A percentile compares a stretch with the other conserved stretches of the same genome.
Evolutionary conservation across 768 basidiomycete genomes (phyloP).

Genomic region (Suillus brevipes): DNA sequence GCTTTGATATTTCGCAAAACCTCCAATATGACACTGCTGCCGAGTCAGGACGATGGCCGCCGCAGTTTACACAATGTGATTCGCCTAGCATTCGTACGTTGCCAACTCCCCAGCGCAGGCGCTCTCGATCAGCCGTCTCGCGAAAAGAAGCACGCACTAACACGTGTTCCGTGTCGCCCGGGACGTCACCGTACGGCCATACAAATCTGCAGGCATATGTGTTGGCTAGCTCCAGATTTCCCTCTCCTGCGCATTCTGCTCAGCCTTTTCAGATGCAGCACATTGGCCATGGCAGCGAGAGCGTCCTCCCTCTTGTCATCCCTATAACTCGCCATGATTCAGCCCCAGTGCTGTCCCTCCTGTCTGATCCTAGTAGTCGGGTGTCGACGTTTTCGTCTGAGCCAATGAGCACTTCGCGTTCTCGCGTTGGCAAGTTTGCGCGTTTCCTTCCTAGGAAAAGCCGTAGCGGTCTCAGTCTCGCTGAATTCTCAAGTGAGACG

Average conservation of each 20-base stretch:
- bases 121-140: slow-evolving; percentile 35
- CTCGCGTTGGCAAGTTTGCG: slow-evolving; percentile 24
- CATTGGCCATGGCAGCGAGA: slow-evolving; percentile 28
- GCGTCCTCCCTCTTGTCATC: slow-evolving; percentile 21
- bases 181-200: slow-evolving; percentile 35
- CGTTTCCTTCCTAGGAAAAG: slow-evolving; percentile 34
- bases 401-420: slow-evolving; percentile 1
- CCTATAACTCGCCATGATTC: slow-evolving; percentile 2
- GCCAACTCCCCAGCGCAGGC: slow-evolving; percentile 32
- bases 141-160: slow-evolving; percentile 28
- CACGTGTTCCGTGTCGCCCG: slow-evolving; percentile 23
- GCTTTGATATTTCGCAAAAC: slow-evolving; percentile 20
- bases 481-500: slow-evolving; percentile 30
- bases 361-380: slow-evolving; percentile 18
- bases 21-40: background rate
- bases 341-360: slow-evolving; percentile 21
- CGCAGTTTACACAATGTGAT: slow-evolving; percentile 12
- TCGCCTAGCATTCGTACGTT: slow-evolving; percentile 13
- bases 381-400: slow-evolving; percentile 26
- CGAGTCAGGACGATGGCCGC: slow-evolving; percentile 17
- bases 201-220: slow-evolving; percentile 27
- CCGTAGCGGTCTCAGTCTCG: slow-evolving; percentile 29
- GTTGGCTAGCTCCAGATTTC: slow-evolving; percentile 24
- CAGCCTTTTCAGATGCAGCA: slow-evolving; percentile 30
- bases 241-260: slow-evolving; percentile 29